Percentiles rank a stretch among this genome's conserved stretches.
Conservation (phyloP, 352 stramenopile genomes). For the Elongisporangium senticosum region DNA sequence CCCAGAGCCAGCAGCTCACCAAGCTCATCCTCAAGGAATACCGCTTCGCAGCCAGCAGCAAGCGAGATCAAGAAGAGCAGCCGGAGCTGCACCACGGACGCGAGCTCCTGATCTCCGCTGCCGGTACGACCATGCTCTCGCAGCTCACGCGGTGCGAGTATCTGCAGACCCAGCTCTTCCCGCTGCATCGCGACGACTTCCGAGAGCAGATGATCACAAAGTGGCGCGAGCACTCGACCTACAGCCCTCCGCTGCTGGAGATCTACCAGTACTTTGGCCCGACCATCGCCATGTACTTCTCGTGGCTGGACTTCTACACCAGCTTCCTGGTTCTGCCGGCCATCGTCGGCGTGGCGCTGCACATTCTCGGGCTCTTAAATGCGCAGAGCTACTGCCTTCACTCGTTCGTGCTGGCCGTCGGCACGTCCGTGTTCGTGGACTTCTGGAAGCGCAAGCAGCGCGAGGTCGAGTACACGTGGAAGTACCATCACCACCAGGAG, state of each 20-base stretch:
- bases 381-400: conserved; percentile 39
- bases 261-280: conserved; percentile 65
- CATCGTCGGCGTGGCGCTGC: conserved; percentile 47
- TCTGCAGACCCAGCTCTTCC: conserved; percentile 33
- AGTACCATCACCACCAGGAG: conserved; percentile 42
- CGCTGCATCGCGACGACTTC: conserved; percentile 51
- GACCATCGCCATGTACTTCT: conserved; percentile 69
- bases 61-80: conserved; percentile 15
- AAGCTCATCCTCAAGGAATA: conserved; percentile 43
- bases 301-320: conserved; percentile 85
- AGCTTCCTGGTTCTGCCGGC: conserved; percentile 56
- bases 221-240: conserved; percentile 30
- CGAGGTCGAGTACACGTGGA: conserved; percentile 50
- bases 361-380: conserved; percentile 29
- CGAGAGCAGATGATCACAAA: conserved; percentile 32
- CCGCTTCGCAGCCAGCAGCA: conserved; percentile 6
- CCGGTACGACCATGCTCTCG: conserved; percentile 30
- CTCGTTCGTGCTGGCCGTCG: conserved; percentile 43
- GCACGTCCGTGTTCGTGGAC: conserved; percentile 58
- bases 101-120: conserved; percentile 2
- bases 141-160: conserved; percentile 23
- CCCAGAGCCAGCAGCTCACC: conserved; percentile 54
- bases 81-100: not conserved
- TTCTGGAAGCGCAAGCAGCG: conserved; percentile 46
- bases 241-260: conserved; percentile 32